Base-by-base conservation (phyloP, 371 early-diverging fungal species). In the Mortierella sp. region DNA sequence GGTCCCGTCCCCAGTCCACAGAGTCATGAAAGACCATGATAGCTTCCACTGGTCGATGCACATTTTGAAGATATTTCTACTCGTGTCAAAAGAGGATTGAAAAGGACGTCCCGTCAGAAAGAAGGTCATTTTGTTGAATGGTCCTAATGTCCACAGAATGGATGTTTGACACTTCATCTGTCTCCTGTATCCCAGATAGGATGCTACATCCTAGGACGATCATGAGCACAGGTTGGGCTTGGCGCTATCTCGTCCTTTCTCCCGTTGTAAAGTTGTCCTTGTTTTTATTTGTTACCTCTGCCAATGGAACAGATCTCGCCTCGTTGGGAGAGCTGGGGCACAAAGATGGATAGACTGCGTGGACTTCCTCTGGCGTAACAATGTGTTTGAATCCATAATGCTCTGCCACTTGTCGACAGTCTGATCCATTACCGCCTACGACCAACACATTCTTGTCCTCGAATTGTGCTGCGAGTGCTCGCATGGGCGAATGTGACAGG, bases 401-500 rank as follows among this genome's bases (percentile, higher is more conserved):
- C 67, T 85, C 82, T 5, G 93, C 92, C 30, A 93, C 89, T 30
- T 84, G 78, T 31, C 83, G 82, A 61, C 90, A 91, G 26, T 82
- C 82, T 26, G 87, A 84, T 27, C 82, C 83, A 34, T 79, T 81
- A 23, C 90, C 91, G 5, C 96, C 96, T 8, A 94, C 83, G 1
- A 93, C 81, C 57, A 95, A 74, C 1, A 95, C 89, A 39, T 82
- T 79, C 52, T 84, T 81, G 61, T 91, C 71, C 31, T 81, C 62
- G 69, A 89, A 93, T 51, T 81, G 73, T 10, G 63, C 18, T 0
- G 84, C 89, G 26, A 94, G 80, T 18, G 79, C 72, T 52, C 83
- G 84, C 94, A 95, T 93, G 19, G 94, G 94, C 14, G 92, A 88
- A 81, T 96, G 96, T 5, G 95, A 90, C n/a, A 96, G 78, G 16